phyloP scores from a whole-genome alignment of 768 basidiomycete genomes.

The Tricholomella constricta region DNA sequence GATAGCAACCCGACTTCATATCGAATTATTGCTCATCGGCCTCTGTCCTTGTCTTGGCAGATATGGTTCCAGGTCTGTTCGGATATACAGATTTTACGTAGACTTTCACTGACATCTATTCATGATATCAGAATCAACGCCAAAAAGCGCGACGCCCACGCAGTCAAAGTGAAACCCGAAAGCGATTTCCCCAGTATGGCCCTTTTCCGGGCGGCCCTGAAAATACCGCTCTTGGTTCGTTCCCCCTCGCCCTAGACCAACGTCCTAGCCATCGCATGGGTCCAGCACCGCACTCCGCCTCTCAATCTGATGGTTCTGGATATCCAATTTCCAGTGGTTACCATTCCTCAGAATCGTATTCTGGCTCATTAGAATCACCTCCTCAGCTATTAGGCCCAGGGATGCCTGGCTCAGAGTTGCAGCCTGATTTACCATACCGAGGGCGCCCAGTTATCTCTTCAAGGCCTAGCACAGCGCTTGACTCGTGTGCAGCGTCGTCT shows the following conservation, averaged over 20 bases:
- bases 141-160: slow-evolving; percentile 84
- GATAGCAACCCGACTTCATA: slow-evolving; percentile 26
- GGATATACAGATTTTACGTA: slow-evolving; percentile 10
- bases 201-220: slow-evolving; percentile 54
- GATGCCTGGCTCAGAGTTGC: slow-evolving; percentile 43
- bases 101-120: slow-evolving; percentile 22
- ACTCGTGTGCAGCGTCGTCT: slow-evolving; percentile 2
- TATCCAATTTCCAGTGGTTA: slow-evolving; percentile 17
- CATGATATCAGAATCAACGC: slow-evolving; percentile 68
- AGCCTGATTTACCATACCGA: slow-evolving; percentile 5
- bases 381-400: slow-evolving; percentile 56
- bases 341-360: slow-evolving; percentile 28
- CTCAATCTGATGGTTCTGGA: not conserved
- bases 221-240: slow-evolving; percentile 23
- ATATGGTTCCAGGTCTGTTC: slow-evolving; percentile 83
- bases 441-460: slow-evolving; percentile 3
- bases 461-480: slow-evolving; percentile 8
- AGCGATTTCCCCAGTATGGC: slow-evolving; percentile 62
- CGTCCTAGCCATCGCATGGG: slow-evolving; percentile 12
- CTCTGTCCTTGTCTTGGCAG: slow-evolving; percentile 37
- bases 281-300: not conserved
- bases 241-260: slow-evolving; percentile 10
- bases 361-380: slow-evolving; percentile 35
- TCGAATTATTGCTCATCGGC: slow-evolving; percentile 9
- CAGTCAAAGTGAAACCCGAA: slow-evolving; percentile 52